These are phyloP conservation scores for Chaetoceros muelleri DNA, from an alignment of 108 stramenopile species.

Conservation along the genomic window DNA sequence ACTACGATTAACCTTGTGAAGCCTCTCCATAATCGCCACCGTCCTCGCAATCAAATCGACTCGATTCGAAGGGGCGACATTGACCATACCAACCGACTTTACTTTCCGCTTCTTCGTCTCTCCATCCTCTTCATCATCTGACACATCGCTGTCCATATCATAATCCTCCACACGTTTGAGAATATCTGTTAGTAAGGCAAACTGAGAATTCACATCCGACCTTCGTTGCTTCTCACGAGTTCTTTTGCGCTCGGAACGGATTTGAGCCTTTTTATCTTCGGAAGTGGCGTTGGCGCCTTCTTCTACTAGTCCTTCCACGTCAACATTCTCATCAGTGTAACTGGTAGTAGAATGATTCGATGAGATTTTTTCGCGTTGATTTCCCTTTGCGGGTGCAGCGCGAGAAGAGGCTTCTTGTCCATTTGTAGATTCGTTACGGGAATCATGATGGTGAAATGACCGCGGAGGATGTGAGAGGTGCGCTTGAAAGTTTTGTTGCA, in stretches of 20 bases:
- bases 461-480: no score
- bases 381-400: not conserved
- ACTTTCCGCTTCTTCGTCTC: constrained; percentile 6
- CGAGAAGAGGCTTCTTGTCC: not conserved
- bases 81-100: not conserved
- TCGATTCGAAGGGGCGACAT: constrained; percentile 52
- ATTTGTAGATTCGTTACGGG: not conserved
- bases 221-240: constrained; percentile 71
- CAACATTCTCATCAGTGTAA: not conserved
- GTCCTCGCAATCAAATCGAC: constrained; percentile 75
- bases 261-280: constrained; percentile 24
- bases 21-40: constrained; percentile 35
- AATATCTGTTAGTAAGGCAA: constrained; percentile 51
- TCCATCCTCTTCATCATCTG: not conserved
- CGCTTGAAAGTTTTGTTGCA: no score
- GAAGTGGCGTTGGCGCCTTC: constrained; percentile 1
- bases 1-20: constrained; percentile 20
- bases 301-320: not conserved
- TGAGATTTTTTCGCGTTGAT: not conserved
- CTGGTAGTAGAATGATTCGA: not conserved
- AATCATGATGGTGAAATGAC: not conserved
- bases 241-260: constrained; percentile 69
- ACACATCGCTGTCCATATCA: constrained; percentile 24
- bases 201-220: constrained; percentile 65
- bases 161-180: constrained; percentile 49